These are phyloP conservation scores for Yarrowia galli DNA, from an alignment of 1,139 yeast genomes.

Conservation along the genomic window DNA sequence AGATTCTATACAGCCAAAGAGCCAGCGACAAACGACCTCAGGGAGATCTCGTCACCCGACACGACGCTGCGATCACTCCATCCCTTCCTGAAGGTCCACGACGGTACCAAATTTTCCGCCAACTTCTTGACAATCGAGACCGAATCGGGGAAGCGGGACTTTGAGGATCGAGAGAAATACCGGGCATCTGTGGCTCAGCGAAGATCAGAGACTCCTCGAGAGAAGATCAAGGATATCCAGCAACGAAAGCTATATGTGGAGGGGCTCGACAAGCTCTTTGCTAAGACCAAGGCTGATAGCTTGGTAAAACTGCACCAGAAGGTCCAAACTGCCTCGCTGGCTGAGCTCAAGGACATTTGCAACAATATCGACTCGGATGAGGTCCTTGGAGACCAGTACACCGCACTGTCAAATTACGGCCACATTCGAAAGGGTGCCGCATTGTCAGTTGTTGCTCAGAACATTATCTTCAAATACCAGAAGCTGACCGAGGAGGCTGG, in stretches of 20 bases:
- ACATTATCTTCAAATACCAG: slow-evolving; percentile 27
- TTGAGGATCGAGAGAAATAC: slow-evolving; percentile 17
- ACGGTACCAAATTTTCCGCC: neutral
- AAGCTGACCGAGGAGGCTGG: slow-evolving; percentile 20
- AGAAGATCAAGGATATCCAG: slow-evolving; percentile 1
- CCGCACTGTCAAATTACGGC: neutral
- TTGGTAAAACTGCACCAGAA: neutral
- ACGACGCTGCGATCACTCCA: slow-evolving; percentile 9
- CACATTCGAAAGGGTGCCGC: neutral
- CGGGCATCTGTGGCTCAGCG: neutral
- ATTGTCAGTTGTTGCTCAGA: slow-evolving; percentile 6
- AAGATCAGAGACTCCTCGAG: neutral
- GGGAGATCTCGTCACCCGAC: neutral
- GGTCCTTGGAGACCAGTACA: slow-evolving; percentile 4
- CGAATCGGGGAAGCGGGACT: slow-evolving; percentile 9
- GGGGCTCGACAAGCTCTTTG: neutral
- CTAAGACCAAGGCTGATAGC: neutral
- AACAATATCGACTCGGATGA: neutral
- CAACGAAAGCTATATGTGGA: neutral
- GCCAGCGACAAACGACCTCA: neutral
- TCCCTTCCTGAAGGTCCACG: slow-evolving; percentile 18
- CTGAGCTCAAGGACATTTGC: slow-evolving; percentile 10
- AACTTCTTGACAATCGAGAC: slow-evolving; percentile 8
- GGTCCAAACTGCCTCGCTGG: neutral
- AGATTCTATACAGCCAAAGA: neutral